These are phyloP conservation scores for Lachancea mirantina DNA, from an alignment of 805 yeast genomes.

Conservation along the genomic window DNA sequence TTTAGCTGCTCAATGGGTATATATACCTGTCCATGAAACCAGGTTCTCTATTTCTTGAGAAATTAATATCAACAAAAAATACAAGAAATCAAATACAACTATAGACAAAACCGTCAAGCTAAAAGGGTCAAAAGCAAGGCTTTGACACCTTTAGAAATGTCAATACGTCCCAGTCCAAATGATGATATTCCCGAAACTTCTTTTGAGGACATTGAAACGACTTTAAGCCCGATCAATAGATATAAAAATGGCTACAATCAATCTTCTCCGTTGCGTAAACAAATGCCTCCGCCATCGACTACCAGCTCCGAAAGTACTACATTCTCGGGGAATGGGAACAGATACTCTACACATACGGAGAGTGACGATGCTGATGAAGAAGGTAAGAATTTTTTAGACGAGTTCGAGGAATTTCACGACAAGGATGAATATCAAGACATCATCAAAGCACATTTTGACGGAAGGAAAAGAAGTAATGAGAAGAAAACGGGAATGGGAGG, in stretches of 20 bases:
- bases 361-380: conserved; percentile 17
- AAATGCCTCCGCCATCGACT: conserved; percentile 19
- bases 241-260: conserved; percentile 1
- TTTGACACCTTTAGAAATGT: too few species aligned
- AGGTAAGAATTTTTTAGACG: conserved; percentile 22
- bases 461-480: background rate
- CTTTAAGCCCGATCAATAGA: conserved; percentile 14
- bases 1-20: too few species aligned
- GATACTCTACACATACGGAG: conserved; percentile 15
- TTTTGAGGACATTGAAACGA: conserved; percentile 28
- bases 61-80: too few species aligned
- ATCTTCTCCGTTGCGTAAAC: conserved; percentile 10
- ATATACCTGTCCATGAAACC: too few species aligned
- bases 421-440: conserved; percentile 25
- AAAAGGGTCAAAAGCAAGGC: too few species aligned
- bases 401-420: conserved; percentile 25
- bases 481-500: background rate
- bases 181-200: conserved; percentile 26
- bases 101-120: too few species aligned
- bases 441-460: conserved; percentile 15
- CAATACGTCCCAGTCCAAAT: conserved; percentile 15
- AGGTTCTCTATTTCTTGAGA: too few species aligned
- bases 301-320: conserved; percentile 28
- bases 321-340: conserved; percentile 18
- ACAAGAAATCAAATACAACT: too few species aligned